Percentiles rank a stretch among this genome's conserved stretches.
Evolutionary conservation across 2,329 filamentous ascomycete species (phyloP).

Genomic region (Monosporascus sp.): DNA sequence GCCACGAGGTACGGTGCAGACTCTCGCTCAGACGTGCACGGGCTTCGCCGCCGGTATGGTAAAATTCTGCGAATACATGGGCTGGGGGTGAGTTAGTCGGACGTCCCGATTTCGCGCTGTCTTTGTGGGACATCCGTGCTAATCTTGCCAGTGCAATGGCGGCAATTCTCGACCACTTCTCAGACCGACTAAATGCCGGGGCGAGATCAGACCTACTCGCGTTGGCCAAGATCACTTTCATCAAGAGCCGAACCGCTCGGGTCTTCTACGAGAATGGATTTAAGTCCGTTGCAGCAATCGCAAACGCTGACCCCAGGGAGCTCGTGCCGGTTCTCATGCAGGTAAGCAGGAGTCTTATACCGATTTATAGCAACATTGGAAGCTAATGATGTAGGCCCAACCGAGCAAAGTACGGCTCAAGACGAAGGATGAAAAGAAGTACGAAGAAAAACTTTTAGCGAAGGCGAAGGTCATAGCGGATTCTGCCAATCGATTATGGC

Average conservation of each 20-base stretch:
- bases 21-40: conserved; percentile 66
- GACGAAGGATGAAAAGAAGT: conserved; percentile 51
- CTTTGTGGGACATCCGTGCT: conserved; percentile 3
- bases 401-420: conserved; percentile 57
- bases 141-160: conserved; percentile 52
- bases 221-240: conserved; percentile 65
- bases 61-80: conserved; percentile 74
- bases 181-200: conserved; percentile 66
- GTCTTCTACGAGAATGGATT: conserved; percentile 75
- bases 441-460: conserved; percentile 55
- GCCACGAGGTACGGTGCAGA: conserved; percentile 66
- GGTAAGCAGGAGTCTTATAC: conserved; percentile 32
- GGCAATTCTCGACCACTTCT: conserved; percentile 69
- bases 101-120: neutral
- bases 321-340: conserved; percentile 68
- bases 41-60: conserved; percentile 76
- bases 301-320: conserved; percentile 63
- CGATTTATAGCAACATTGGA: conserved; percentile 3
- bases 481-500: conserved; percentile 66
- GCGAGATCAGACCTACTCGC: conserved; percentile 66
- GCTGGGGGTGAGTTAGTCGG: conserved; percentile 51
- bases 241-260: conserved; percentile 70
- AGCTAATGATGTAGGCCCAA: conserved; percentile 47
- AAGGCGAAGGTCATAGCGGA: conserved; percentile 65
- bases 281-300: conserved; percentile 60